These are phyloP conservation scores for Ceratocystis smalleyi DNA, from an alignment of 2,329 filamentous ascomycete genomes.

Conservation along the genomic window DNA sequence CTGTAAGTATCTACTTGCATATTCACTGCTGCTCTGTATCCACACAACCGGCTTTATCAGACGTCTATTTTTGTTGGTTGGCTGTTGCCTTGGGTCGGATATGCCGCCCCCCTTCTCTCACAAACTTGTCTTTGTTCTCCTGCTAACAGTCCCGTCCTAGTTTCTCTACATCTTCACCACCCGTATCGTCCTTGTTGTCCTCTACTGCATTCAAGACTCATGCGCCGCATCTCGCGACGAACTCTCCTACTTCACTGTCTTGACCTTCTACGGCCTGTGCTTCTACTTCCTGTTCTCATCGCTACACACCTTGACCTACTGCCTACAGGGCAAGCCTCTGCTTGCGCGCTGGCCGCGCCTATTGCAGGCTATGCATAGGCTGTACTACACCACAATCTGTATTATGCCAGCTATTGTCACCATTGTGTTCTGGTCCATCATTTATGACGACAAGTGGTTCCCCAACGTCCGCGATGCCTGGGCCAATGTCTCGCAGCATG, in stretches of 20 bases:
- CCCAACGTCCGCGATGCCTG: slow-evolving; percentile 37
- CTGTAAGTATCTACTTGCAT: slow-evolving; percentile 28
- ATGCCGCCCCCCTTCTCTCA: background rate
- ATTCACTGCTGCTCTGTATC: background rate
- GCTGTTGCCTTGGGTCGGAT: background rate
- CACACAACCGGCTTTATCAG: too few relatives aligned
- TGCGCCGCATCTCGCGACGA: slow-evolving; percentile 34
- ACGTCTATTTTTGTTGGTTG: too few relatives aligned
- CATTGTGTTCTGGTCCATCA: slow-evolving; percentile 51
- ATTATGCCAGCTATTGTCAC: slow-evolving; percentile 55
- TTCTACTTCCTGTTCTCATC: slow-evolving; percentile 61
- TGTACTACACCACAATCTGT: slow-evolving; percentile 48
- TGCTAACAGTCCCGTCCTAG: slow-evolving; percentile 22
- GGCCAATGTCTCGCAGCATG: slow-evolving; percentile 59
- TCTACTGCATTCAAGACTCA: slow-evolving; percentile 37
- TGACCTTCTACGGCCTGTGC: slow-evolving; percentile 68
- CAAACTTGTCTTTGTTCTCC: too few relatives aligned
- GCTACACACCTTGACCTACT: slow-evolving; percentile 55
- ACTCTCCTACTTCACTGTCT: slow-evolving; percentile 71
- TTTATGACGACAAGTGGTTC: slow-evolving; percentile 41
- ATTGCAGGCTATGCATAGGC: slow-evolving; percentile 48
- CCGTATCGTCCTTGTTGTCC: slow-evolving; percentile 54
- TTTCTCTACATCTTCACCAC: slow-evolving; percentile 54
- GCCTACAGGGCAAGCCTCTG: slow-evolving; percentile 35
- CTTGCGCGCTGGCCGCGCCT: slow-evolving; percentile 44